Evolutionary conservation across 441 rosid species (phyloP), one percentile per base, ranked within the genome.

Genomic region (Lepidium campestre): DNA sequence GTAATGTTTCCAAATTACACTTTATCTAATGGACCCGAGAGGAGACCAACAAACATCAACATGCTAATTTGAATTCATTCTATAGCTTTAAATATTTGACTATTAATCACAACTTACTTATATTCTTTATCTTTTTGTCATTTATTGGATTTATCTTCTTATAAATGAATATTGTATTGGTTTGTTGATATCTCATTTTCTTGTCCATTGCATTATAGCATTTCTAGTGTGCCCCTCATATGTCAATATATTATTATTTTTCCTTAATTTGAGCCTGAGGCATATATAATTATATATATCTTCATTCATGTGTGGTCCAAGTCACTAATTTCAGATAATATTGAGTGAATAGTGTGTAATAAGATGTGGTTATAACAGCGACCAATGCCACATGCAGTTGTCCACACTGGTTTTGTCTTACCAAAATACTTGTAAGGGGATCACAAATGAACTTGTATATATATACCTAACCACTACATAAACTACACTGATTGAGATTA

Each of bases 161-260:
- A 52, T 61, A 44, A 34, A 42, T 70, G 40, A 20, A 17, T 11
- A 32, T 15, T 11, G 20, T 50, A n/a, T 59, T 36, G 56, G 68
- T 62, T 29, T 25, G 62, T 70, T 70, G 62, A 70, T 70, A 45
- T 55, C 42, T 62, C 41, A 46, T 65, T 57, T 42, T 62, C 39
- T 25, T 36, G 14, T 53, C 18, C 22, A 19, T 18, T 39, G 42
- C 27, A 19, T 31, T 46, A 18, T 18, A 15, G 29, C 70, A 57
- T 64, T 46, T 40, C 45, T n/a, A 27, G 5, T 45, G 57, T 70
- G 61, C 15, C 62, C 50, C 62, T 58, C 37, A 40, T 68, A 67
- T 48, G 61, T 49, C 53, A 8, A 22, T 47, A 19, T 29, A 34
- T 47, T 63, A 45, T 63, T 71, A 8, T 47, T 1, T 27, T 71